phyloP scores from a whole-genome alignment of 306 rosid species.

The Rosa persica region DNA sequence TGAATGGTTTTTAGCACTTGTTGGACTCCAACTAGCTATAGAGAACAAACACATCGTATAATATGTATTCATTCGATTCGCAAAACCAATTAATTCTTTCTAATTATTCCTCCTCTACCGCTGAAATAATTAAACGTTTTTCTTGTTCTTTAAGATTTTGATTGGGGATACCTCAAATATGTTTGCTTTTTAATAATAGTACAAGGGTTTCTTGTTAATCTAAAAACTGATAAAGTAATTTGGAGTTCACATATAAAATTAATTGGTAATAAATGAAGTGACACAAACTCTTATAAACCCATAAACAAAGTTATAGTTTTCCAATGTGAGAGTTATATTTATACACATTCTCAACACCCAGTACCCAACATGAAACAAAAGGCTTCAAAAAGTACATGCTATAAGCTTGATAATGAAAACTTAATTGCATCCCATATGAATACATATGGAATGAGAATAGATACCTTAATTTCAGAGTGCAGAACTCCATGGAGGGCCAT shows the following conservation, averaged over 20 bases:
- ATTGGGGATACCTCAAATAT: constrained; percentile 16
- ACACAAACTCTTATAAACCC: too few relatives aligned
- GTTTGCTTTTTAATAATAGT: neutral
- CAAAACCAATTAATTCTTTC: constrained; percentile 7
- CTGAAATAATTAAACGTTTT: neutral
- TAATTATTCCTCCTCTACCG: constrained; percentile 16
- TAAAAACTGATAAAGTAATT: too few relatives aligned
- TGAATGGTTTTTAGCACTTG: neutral
- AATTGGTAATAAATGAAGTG: too few relatives aligned
- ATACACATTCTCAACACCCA: too few relatives aligned
- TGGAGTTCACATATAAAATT: too few relatives aligned
- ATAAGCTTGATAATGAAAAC: constrained; percentile 1
- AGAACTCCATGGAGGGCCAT: constrained; percentile 75
- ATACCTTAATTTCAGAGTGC: constrained; percentile 79
- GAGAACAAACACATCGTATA: constrained; percentile 26
- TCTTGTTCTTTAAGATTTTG: neutral
- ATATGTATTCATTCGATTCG: constrained; percentile 17
- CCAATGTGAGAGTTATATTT: too few relatives aligned
- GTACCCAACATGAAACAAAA: neutral
- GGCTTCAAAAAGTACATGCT: neutral
- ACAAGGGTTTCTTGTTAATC: constrained; percentile 23
- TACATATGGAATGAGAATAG: neutral
- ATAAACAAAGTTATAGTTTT: too few relatives aligned
- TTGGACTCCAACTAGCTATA: constrained; percentile 13
- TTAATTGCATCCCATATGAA: neutral